Evolutionary conservation across 345 rosid genomes (phyloP).

Genomic region (Eucalyptus sp.): DNA sequence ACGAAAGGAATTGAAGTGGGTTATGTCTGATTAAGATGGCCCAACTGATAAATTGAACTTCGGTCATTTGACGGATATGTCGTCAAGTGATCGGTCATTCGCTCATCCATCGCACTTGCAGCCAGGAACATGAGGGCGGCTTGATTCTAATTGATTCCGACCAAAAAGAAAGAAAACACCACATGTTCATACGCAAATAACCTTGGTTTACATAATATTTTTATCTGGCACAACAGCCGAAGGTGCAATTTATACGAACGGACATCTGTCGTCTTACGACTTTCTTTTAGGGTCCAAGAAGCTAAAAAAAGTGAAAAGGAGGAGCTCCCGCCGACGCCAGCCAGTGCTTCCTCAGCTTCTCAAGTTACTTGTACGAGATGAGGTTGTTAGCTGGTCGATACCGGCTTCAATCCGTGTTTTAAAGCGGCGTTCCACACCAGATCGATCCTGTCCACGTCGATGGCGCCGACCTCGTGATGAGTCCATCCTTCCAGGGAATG

Average conservation of each 20-base stretch:
- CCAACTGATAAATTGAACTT: neutral
- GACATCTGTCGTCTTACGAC: neutral
- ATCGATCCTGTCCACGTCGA: slow-evolving; percentile 84
- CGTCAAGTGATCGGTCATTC: neutral
- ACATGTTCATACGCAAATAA: neutral
- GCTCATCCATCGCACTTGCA: neutral
- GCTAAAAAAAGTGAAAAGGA: neutral
- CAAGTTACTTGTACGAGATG: neutral
- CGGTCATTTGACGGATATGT: neutral
- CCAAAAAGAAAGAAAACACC: neutral
- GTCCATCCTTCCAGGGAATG: slow-evolving; percentile 83
- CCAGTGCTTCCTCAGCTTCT: neutral
- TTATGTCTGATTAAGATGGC: neutral
- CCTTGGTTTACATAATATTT: neutral
- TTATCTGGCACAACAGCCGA: neutral
- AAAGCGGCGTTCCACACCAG: slow-evolving; percentile 89
- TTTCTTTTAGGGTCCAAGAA: neutral
- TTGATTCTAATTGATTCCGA: neutral
- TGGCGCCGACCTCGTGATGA: slow-evolving; percentile 93
- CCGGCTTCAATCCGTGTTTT: slow-evolving; percentile 62
- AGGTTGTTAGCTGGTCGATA: slow-evolving; percentile 1
- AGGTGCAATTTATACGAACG: neutral
- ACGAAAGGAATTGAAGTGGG: neutral
- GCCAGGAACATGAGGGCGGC: neutral
- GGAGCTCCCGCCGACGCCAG: neutral